A percentile compares a stretch with the other conserved stretches of the same genome.
Evolutionary conservation across 2,329 filamentous ascomycete species (phyloP).

Genomic region (Delphinella strobiligena): DNA sequence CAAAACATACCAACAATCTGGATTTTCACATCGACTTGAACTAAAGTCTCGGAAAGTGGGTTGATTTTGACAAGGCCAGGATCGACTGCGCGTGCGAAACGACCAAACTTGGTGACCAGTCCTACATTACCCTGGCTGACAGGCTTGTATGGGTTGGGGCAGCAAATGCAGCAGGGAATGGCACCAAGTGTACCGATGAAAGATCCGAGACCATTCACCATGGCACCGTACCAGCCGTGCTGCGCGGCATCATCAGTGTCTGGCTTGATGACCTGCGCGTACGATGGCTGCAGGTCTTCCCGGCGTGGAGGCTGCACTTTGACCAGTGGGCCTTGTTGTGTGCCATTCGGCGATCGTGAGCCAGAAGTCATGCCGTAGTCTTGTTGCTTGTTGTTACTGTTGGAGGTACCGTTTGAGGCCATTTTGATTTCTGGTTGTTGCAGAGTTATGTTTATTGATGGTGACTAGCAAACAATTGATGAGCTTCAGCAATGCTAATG

Average conservation of each 20-base stretch:
- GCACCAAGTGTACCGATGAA: conserved; percentile 70
- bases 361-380: background rate
- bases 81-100: conserved; percentile 90
- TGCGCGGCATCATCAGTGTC: conserved; percentile 54
- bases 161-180: conserved; percentile 80
- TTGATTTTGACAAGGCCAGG: conserved; percentile 97
- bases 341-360: conserved; percentile 2
- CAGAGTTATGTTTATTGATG: background rate
- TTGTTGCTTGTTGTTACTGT: background rate
- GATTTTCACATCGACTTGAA: conserved; percentile 96
- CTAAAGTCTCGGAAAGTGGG: conserved; percentile 77
- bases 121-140: conserved; percentile 91
- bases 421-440: background rate
- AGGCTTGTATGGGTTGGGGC: conserved; percentile 90
- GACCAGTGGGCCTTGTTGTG: conserved; percentile 15
- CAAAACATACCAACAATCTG: conserved; percentile 62
- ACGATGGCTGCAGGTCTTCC: conserved; percentile 75
- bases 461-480: background rate
- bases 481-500: no score
- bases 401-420: background rate
- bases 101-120: conserved; percentile 87
- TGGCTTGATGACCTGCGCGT: conserved; percentile 54
- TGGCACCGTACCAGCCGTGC: conserved; percentile 79
- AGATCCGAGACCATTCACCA: conserved; percentile 69
- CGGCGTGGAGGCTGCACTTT: conserved; percentile 67